A percentile compares a stretch with the other conserved stretches of the same genome.
These are phyloP conservation scores for Neurospora sp. DNA, from an alignment of 495 filamentous ascomycete species.

Conservation along the genomic window DNA sequence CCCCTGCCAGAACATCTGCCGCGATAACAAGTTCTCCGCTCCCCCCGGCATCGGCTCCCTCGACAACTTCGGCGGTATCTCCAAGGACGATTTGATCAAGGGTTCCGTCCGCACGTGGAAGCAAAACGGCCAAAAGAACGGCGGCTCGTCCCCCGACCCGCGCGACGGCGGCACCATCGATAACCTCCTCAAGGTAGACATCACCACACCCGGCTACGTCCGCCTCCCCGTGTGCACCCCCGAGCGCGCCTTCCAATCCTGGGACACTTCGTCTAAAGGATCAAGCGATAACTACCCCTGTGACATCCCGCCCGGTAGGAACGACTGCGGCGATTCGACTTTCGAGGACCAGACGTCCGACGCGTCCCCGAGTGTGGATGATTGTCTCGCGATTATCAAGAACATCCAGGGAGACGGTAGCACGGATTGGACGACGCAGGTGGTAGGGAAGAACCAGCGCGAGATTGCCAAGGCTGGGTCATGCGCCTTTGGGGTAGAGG, in stretches of 20 bases:
- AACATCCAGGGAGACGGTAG: not conserved
- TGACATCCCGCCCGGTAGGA: not conserved
- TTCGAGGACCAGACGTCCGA: not conserved
- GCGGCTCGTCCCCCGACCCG: conserved; percentile 11
- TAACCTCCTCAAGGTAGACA: conserved; percentile 12
- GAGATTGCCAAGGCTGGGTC: not conserved
- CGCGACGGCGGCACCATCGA: conserved; percentile 6
- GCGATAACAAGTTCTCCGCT: conserved; percentile 7
- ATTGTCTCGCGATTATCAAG: not conserved
- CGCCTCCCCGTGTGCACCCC: conserved; percentile 24
- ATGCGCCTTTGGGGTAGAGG: not conserved
- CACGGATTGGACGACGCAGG: not conserved
- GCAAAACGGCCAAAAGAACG: conserved; percentile 22
- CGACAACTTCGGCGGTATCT: conserved; percentile 13
- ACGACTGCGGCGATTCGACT: not conserved
- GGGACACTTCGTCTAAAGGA: conserved; percentile 4
- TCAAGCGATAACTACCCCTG: not conserved
- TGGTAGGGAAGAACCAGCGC: not conserved
- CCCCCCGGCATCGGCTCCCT: conserved; percentile 18
- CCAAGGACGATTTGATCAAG: conserved; percentile 14
- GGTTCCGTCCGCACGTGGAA: conserved; percentile 21
- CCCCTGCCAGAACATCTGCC: conserved; percentile 2
- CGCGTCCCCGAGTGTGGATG: not conserved
- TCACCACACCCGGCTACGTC: conserved; percentile 22
- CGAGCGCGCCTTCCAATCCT: conserved; percentile 12